phyloP scores from a whole-genome alignment of 345 rosid genomes.

The Eucalyptus shirleyi region DNA sequence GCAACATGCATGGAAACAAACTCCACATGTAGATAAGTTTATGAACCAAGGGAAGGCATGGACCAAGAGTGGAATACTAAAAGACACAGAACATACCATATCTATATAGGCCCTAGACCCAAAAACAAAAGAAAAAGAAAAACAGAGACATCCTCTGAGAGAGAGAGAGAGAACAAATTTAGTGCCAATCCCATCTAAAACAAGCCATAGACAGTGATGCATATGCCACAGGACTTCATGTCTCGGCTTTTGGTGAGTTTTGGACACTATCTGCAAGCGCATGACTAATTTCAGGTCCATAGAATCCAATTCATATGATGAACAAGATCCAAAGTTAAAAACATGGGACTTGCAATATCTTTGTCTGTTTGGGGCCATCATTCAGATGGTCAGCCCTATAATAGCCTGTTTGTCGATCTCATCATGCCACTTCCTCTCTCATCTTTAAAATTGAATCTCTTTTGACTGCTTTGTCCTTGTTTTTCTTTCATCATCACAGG shows the following conservation, averaged over 20 bases:
- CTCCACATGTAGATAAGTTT: not conserved
- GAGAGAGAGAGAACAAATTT: not conserved
- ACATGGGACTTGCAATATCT: not conserved
- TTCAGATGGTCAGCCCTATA: not conserved
- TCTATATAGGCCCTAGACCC: not conserved
- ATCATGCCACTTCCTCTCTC: not conserved
- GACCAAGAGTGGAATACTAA: not conserved
- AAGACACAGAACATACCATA: not conserved
- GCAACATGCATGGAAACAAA: not conserved
- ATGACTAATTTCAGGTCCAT: not conserved
- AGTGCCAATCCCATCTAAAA: not conserved
- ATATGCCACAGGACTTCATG: not conserved
- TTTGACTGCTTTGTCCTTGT: not conserved
- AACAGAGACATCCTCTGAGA: not conserved
- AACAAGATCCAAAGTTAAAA: not conserved
- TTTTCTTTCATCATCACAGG: not conserved
- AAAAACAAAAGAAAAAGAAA: not conserved
- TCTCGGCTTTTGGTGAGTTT: not conserved
- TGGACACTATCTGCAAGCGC: not conserved
- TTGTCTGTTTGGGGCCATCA: not conserved
- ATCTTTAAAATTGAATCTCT: not conserved
- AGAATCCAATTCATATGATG: constrained; percentile 9
- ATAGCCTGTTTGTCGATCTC: not conserved
- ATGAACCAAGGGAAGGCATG: not conserved
- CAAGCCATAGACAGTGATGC: not conserved